A percentile compares a stretch with the other conserved stretches of the same genome.
Evolutionary conservation across 2,329 filamentous ascomycete species (phyloP).

Genomic region (Emmonsiellopsis sp.): DNA sequence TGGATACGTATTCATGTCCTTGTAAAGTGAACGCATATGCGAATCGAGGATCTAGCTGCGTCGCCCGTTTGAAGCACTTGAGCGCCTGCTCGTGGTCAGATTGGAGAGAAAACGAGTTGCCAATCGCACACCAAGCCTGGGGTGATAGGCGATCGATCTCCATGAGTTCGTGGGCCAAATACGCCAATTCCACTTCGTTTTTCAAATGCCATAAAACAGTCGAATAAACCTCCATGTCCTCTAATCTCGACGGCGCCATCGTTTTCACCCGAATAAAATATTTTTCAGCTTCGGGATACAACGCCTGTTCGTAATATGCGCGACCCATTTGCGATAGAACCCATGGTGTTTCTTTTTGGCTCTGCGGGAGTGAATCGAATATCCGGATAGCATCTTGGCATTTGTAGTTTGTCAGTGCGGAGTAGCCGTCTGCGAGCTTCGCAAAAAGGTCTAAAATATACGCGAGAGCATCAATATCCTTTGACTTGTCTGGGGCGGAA

Average conservation of each 20-base stretch:
- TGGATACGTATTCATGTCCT: conserved; percentile 89
- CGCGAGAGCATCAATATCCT: conserved; percentile 64
- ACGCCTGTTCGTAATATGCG: conserved; percentile 81
- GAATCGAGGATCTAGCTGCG: conserved; percentile 79
- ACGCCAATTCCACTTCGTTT: conserved; percentile 81
- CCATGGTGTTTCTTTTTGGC: conserved; percentile 86
- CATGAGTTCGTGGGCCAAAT: conserved; percentile 80
- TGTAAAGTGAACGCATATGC: conserved; percentile 94
- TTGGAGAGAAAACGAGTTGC: conserved; percentile 88
- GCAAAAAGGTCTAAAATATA: conserved; percentile 72
- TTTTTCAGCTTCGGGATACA: conserved; percentile 78
- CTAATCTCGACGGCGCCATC: conserved; percentile 69
- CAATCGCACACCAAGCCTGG: conserved; percentile 90
- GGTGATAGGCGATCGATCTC: conserved; percentile 82
- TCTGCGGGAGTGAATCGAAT: conserved; percentile 59
- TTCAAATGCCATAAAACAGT: conserved; percentile 99
- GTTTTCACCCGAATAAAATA: conserved; percentile 72
- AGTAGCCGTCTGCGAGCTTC: conserved; percentile 73
- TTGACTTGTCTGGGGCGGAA: conserved; percentile 44
- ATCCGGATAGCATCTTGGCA: conserved; percentile 66
- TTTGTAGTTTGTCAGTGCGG: conserved; percentile 67
- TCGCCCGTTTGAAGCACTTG: conserved; percentile 87
- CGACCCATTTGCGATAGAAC: conserved; percentile 84
- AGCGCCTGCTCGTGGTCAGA: conserved; percentile 91
- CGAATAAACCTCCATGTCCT: conserved; percentile 97